Conservation (phyloP, 2,329 filamentous ascomycete genomes). For the Talaromyces sp. region DNA sequence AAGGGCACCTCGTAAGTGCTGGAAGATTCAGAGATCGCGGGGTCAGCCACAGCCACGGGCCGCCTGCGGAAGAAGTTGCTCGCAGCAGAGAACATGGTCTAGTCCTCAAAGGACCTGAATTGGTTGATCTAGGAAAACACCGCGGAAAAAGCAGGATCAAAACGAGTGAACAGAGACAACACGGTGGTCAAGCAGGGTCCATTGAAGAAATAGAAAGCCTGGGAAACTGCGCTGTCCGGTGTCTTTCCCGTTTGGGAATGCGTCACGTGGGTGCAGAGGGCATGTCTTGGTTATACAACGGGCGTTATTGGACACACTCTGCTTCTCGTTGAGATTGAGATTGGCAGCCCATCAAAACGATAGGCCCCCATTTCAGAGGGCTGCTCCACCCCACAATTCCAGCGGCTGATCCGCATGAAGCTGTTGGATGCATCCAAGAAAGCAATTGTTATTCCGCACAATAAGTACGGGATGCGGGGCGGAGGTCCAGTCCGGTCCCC, state of each 20-base stretch:
- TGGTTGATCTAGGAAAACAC: neutral
- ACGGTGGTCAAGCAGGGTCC: neutral
- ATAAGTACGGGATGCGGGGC: neutral
- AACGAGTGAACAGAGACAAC: neutral
- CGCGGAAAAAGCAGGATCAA: neutral
- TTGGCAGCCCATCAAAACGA: neutral
- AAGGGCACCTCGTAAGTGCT: slow-evolving; percentile 41
- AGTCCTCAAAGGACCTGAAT: neutral
- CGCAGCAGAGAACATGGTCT: slow-evolving; percentile 23
- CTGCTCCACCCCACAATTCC: neutral
- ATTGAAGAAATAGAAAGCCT: slow-evolving; percentile 6
- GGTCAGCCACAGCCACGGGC: slow-evolving; percentile 14
- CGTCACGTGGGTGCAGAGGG: slow-evolving; percentile 21
- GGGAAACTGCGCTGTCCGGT: slow-evolving; percentile 1
- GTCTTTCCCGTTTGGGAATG: slow-evolving; percentile 24
- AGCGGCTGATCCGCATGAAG: slow-evolving; percentile 1
- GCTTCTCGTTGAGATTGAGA: slow-evolving; percentile 3
- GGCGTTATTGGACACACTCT: slow-evolving; percentile 5
- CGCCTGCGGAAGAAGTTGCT: slow-evolving; percentile 21
- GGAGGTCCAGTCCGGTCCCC: neutral
- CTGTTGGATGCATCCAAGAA: slow-evolving; percentile 2
- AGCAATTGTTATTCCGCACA: neutral
- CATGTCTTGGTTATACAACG: neutral
- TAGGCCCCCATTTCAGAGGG: neutral
- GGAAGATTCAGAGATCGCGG: slow-evolving; percentile 16